These are phyloP conservation scores for Salvia rosmarinus DNA, from an alignment of 257 asterid species.

Conservation along the genomic window DNA sequence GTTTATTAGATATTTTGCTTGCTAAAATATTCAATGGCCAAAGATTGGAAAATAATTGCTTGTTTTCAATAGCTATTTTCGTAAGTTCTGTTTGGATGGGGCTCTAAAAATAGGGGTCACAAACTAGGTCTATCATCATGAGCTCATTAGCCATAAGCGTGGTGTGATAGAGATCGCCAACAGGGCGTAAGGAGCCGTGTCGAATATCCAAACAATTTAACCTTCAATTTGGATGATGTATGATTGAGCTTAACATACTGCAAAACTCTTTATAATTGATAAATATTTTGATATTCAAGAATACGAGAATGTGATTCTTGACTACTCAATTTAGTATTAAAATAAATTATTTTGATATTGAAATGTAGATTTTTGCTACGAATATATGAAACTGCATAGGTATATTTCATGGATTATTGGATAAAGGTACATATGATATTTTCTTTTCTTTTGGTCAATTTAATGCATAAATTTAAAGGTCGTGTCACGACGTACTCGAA, in stretches of 20 bases:
- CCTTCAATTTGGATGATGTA: neutral
- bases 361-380: neutral
- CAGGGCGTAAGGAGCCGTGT: slow-evolving; percentile 7
- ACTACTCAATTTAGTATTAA: neutral
- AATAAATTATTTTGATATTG: neutral
- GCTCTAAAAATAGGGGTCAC: slow-evolving; percentile 5
- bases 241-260: neutral
- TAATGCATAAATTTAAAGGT: too few relatives aligned
- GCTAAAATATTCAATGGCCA: slow-evolving; percentile 21
- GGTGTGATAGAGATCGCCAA: neutral
- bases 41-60: slow-evolving; percentile 38
- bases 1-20: slow-evolving; percentile 32
- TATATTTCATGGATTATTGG: too few relatives aligned
- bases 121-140: slow-evolving; percentile 11
- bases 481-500: too few relatives aligned
- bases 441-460: too few relatives aligned
- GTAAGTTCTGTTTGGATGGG: slow-evolving; percentile 17
- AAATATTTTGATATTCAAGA: neutral
- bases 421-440: too few relatives aligned
- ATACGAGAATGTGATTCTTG: neutral
- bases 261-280: neutral
- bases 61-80: neutral
- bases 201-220: neutral
- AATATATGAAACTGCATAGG: too few relatives aligned
- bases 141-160: neutral